Base-by-base conservation (phyloP, 805 yeast genomes). In the Maudiozyma saulgeensis region DNA sequence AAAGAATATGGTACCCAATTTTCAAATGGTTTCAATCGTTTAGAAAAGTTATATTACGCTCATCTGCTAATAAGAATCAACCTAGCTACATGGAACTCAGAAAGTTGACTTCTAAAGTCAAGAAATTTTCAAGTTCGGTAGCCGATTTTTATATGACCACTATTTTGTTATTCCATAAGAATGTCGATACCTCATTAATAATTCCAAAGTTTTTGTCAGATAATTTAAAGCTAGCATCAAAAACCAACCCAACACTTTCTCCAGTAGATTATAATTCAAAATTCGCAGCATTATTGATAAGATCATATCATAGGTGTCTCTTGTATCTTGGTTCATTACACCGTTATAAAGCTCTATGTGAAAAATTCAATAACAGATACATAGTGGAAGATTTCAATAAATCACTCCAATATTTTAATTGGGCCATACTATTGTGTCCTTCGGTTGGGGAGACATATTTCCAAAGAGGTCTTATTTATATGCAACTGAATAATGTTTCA, bases 1-100 rank as follows among this genome's bases (percentile, higher is more conserved):
- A 70, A 32, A 78, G 78, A 5, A 72, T 84, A 53, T 84, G 80
- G 55, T 79, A 80, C 56, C 87, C 87, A 1, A 75, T 79, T 2
- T 72, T 82, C 52, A 81, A 80, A 55, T 74, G 74, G 59, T 82
- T 74, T 56, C 80, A 77, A 58, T 56, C 62, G 11, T 70, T 67
- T 58, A 53, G 51, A 56, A 56, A 49, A 47, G 53, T 50, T 44
- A 55, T 47, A 43, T 45, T 53, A 43, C 46, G 54, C 41, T 15
- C 32, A 13, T 25, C 46, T 50, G 53, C 34, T 38, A 50, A 46
- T 55, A 57, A 51, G 49, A 50, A 63, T 46, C 48, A 52, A 31
- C 53, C 63, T 53, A 34, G 31, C 19, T 69, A 74, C 4, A 82
- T 82, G 2, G 87, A 81, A 57, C 61, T 78, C 48, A 65, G 86